Percentiles rank a stretch among this genome's conserved stretches.
These are phyloP conservation scores for Casuarina equisetifolia DNA, from an alignment of 306 rosid species.

Conservation along the genomic window DNA sequence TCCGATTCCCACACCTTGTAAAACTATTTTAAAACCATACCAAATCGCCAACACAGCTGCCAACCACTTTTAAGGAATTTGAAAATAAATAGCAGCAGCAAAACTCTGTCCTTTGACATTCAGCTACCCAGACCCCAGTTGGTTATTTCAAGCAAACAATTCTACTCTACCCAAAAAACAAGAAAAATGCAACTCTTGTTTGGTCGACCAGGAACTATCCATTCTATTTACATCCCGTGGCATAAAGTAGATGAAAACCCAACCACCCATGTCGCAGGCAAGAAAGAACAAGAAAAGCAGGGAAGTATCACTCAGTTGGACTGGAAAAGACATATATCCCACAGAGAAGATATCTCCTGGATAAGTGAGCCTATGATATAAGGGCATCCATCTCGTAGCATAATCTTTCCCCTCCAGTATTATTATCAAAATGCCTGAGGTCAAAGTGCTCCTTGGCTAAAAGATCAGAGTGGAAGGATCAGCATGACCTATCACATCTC, in stretches of 20 bases:
- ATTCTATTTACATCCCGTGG: slow-evolving; percentile 19
- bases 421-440: slow-evolving; percentile 19
- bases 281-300: slow-evolving; percentile 26
- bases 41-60: slow-evolving; percentile 11
- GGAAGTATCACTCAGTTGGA: slow-evolving; percentile 29
- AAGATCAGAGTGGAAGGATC: slow-evolving; percentile 21
- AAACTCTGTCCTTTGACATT: slow-evolving; percentile 17
- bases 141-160: slow-evolving; percentile 10
- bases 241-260: slow-evolving; percentile 22
- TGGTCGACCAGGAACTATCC: slow-evolving; percentile 14
- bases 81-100: slow-evolving; percentile 22
- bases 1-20: slow-evolving; percentile 19
- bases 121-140: slow-evolving; percentile 25
- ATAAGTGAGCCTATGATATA: slow-evolving; percentile 11
- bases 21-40: neutral
- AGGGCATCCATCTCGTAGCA: slow-evolving; percentile 24
- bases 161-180: neutral
- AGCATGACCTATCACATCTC: slow-evolving; percentile 30
- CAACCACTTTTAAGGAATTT: slow-evolving; percentile 9
- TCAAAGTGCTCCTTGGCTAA: slow-evolving; percentile 21
- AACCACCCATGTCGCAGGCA: slow-evolving; percentile 32
- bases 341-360: slow-evolving; percentile 9
- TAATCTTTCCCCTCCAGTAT: slow-evolving; percentile 27
- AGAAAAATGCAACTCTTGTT: neutral
- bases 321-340: slow-evolving; percentile 24